Evolutionary conservation across 768 basidiomycete species (phyloP).

Genomic region (Podaxis sp.): DNA sequence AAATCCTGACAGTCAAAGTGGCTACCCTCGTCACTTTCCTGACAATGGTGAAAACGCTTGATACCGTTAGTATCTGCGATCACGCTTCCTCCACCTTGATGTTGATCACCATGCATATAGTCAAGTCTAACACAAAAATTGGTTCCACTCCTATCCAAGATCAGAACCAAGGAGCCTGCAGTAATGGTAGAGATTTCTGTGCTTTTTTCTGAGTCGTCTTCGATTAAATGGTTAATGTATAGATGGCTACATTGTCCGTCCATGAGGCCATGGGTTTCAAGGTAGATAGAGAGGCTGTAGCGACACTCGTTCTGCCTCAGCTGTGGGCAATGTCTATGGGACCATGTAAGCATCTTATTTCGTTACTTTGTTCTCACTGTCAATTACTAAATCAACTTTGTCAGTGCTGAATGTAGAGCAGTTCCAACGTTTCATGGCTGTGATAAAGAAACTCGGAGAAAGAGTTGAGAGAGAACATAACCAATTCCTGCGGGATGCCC

Average conservation of each 20-base stretch:
- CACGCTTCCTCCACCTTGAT: neutral
- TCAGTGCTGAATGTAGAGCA: conserved; percentile 80
- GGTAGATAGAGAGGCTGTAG: conserved; percentile 90
- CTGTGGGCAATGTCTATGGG: conserved; percentile 98
- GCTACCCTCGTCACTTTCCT: conserved; percentile 82
- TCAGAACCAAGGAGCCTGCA: conserved; percentile 93
- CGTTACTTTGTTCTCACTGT: neutral
- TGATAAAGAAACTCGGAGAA: conserved; percentile 72
- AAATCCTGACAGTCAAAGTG: conserved; percentile 88
- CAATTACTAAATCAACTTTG: neutral
- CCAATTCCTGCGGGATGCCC: conserved; percentile 90
- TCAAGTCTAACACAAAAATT: conserved; percentile 91
- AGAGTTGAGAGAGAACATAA: conserved; percentile 93
- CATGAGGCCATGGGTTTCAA: conserved; percentile 97
- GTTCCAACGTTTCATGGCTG: conserved; percentile 90
- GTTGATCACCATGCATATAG: conserved; percentile 30
- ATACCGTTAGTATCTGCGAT: conserved; percentile 53
- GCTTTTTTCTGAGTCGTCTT: neutral
- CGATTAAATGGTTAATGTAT: neutral
- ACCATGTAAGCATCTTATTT: conserved; percentile 53
- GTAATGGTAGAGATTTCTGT: conserved; percentile 68
- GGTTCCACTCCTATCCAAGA: conserved; percentile 91
- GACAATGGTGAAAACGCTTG: conserved; percentile 84
- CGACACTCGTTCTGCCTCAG: conserved; percentile 85
- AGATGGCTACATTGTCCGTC: conserved; percentile 87